Evolutionary conservation across 441 rosid genomes (phyloP).

Genomic region (Gossypium laxum): DNA sequence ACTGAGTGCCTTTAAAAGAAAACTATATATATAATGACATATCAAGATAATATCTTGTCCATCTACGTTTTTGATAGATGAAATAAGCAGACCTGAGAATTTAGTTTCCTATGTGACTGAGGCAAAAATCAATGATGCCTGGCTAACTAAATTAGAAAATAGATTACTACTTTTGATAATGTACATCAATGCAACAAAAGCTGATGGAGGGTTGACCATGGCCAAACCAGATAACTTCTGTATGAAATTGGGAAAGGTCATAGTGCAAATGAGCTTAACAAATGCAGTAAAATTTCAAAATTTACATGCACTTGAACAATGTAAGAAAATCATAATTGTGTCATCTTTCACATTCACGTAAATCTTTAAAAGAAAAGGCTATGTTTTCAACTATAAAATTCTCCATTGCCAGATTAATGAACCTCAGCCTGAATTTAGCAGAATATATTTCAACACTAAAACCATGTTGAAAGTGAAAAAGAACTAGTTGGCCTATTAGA

Average conservation of each 20-base stretch:
- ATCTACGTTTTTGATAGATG: neutral
- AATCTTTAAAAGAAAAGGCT: neutral
- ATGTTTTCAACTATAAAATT: neutral
- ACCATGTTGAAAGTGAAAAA: neutral
- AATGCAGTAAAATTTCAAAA: neutral
- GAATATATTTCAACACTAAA: neutral
- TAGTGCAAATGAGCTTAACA: neutral
- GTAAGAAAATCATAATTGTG: neutral
- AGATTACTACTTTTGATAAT: neutral
- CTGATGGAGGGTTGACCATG: neutral
- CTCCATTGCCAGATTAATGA: neutral
- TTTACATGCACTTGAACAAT: constrained; percentile 1
- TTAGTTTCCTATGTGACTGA: neutral
- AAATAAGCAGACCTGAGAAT: neutral
- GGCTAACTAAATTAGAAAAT: neutral
- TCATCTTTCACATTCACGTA: neutral
- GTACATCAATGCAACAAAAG: neutral
- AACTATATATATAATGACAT: neutral
- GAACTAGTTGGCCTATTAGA: neutral
- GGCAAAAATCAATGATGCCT: neutral
- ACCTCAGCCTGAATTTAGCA: neutral
- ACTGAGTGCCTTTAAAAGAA: neutral
- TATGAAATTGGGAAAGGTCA: neutral
- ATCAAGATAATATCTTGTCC: neutral
- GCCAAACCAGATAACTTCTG: neutral